Conservation (phyloP, 108 stramenopile species). For the Cyclotella baltica region DNA sequence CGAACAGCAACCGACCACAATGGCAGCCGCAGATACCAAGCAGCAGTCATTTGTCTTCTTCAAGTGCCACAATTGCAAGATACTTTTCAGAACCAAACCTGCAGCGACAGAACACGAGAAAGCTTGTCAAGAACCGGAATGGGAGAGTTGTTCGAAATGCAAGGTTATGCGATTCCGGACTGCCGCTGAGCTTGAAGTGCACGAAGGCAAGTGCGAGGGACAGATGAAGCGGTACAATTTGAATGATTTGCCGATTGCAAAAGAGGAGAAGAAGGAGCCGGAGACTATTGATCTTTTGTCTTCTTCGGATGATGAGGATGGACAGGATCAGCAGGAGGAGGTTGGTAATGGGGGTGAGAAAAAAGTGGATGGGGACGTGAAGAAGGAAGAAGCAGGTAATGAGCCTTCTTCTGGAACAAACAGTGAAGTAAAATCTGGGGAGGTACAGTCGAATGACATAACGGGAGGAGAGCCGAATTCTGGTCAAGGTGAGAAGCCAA, state of each 20-base stretch:
- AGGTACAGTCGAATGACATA: too few species aligned
- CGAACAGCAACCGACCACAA: not conserved
- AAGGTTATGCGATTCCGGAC: not conserved
- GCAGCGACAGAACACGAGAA: not conserved
- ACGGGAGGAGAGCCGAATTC: too few species aligned
- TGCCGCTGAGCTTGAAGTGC: not conserved
- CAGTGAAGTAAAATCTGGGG: too few species aligned
- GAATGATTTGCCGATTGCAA: not conserved
- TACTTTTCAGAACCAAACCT: not conserved
- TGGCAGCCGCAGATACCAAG: not conserved
- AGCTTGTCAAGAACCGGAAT: not conserved
- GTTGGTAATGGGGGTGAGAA: not conserved
- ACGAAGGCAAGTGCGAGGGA: not conserved
- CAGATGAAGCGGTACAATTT: not conserved
- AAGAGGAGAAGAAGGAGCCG: not conserved
- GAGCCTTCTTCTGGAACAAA: not conserved
- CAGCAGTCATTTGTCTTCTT: not conserved
- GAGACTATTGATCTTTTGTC: not conserved
- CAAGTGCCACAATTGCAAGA: slow-evolving; percentile 1
- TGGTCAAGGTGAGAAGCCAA: not conserved
- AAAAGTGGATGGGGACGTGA: not conserved
- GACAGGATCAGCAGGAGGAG: not conserved
- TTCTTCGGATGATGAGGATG: not conserved
- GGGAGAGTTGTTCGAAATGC: too few species aligned
- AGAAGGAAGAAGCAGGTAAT: not conserved